Percentiles rank a stretch among this genome's conserved stretches.
Conservation (phyloP, 345 rosid species). For the Sisymbrium irio region DNA sequence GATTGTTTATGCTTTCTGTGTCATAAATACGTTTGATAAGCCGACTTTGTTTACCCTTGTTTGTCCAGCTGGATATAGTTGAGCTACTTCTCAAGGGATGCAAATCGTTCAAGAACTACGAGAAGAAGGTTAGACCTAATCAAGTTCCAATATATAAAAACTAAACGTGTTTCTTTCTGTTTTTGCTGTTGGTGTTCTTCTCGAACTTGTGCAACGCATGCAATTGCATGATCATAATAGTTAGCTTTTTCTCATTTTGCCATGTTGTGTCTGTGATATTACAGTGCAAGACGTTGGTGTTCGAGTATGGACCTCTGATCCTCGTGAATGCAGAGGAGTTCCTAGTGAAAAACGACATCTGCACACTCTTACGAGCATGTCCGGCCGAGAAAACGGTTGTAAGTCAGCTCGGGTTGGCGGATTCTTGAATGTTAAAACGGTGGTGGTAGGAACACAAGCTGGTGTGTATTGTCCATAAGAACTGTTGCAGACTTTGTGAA, state of each 20-base stretch:
- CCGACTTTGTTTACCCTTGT: slow-evolving; percentile 16
- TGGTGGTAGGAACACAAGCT: neutral
- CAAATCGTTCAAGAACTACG: slow-evolving; percentile 62
- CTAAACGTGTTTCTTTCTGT: neutral
- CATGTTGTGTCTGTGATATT: slow-evolving; percentile 9
- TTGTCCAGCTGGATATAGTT: slow-evolving; percentile 53
- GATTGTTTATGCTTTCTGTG: neutral
- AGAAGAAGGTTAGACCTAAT: slow-evolving; percentile 50
- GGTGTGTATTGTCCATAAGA: slow-evolving; percentile 1
- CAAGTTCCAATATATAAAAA: neutral
- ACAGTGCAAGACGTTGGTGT: slow-evolving; percentile 87
- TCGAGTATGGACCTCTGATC: slow-evolving; percentile 78
- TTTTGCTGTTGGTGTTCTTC: neutral
- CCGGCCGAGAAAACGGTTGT: slow-evolving; percentile 17
- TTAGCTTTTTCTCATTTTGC: neutral
- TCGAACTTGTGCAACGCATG: neutral
- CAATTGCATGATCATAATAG: neutral
- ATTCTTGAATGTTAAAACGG: slow-evolving; percentile 23
- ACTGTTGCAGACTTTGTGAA: slow-evolving; percentile 17
- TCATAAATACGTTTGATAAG: neutral
- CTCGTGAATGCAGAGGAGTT: slow-evolving; percentile 75
- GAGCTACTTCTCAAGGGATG: slow-evolving; percentile 81
- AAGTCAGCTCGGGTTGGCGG: slow-evolving; percentile 18
- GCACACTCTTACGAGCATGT: slow-evolving; percentile 76
- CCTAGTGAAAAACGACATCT: slow-evolving; percentile 74